phyloP scores from a whole-genome alignment of 1,284 basidiomycete genomes.

The Trametes versicolor region DNA sequence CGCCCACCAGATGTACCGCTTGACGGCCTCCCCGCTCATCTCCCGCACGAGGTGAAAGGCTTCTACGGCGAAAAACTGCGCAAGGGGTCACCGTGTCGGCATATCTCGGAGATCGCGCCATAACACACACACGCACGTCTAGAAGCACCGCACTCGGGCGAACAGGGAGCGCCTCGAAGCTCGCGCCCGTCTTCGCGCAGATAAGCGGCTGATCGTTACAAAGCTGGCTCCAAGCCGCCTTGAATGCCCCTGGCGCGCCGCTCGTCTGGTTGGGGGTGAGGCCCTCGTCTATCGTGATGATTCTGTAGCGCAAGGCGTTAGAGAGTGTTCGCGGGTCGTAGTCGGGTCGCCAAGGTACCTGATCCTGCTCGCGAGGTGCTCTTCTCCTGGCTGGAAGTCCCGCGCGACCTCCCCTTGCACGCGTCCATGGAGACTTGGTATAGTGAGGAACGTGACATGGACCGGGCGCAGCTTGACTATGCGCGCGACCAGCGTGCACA shows the following conservation, averaged over 20 bases:
- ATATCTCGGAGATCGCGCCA: neutral
- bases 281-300: neutral
- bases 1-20: conserved; percentile 27
- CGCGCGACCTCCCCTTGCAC: conserved; percentile 23
- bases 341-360: neutral
- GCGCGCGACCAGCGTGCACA: conserved; percentile 20
- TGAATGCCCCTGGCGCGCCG: conserved; percentile 1
- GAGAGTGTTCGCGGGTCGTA: neutral
- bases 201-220: conserved; percentile 7
- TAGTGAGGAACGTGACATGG: conserved; percentile 22
- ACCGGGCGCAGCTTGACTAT: conserved; percentile 14
- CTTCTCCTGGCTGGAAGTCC: conserved; percentile 17
- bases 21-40: conserved; percentile 3
- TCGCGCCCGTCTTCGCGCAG: conserved; percentile 20
- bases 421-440: neutral
- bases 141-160: conserved; percentile 6
- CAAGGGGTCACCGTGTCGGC: neutral
- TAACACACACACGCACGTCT: conserved; percentile 2
- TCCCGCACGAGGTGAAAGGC: conserved; percentile 18
- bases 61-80: conserved; percentile 22
- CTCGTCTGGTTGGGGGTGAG: neutral
- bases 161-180: neutral
- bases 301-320: neutral
- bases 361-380: conserved; percentile 6
- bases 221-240: conserved; percentile 11